These are phyloP conservation scores for Clonostachys chloroleuca DNA, from an alignment of 2,329 filamentous ascomycete species.

Conservation along the genomic window DNA sequence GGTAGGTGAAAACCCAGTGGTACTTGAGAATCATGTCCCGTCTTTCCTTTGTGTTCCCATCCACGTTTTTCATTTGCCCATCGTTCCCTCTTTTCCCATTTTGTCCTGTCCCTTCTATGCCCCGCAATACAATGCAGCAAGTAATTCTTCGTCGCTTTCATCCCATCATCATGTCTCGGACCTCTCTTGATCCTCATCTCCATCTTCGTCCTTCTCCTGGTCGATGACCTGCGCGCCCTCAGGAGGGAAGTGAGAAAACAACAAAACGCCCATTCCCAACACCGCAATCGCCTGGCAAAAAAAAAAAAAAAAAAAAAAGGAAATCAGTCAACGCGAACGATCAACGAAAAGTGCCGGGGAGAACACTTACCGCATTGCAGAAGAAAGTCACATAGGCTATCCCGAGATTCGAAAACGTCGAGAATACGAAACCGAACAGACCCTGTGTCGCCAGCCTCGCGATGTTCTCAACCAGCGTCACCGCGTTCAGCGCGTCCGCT, in stretches of 20 bases:
- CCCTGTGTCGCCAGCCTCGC: conserved; percentile 59
- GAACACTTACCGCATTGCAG: conserved; percentile 53
- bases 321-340: neutral
- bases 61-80: too few relatives aligned
- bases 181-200: conserved; percentile 3
- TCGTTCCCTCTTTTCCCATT: too few relatives aligned
- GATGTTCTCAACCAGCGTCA: conserved; percentile 67
- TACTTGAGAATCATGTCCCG: too few relatives aligned
- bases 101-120: too few relatives aligned
- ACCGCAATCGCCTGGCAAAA: conserved; percentile 42
- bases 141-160: too few relatives aligned
- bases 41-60: too few relatives aligned
- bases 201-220: conserved; percentile 2
- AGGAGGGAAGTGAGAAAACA: conserved; percentile 36
- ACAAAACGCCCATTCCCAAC: conserved; percentile 29
- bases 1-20: too few relatives aligned
- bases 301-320: too few relatives aligned
- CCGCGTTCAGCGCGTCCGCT: conserved; percentile 62
- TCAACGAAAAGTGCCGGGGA: neutral
- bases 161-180: neutral
- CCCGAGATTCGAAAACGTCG: conserved; percentile 55
- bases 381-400: conserved; percentile 61
- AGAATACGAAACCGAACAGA: conserved; percentile 64
- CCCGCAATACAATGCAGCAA: too few relatives aligned
- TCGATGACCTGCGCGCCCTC: conserved; percentile 27